A percentile compares a stretch with the other conserved stretches of the same genome.
Evolutionary conservation across 805 yeast species (phyloP).

Genomic region (Saccharomycopsis fermentans): DNA sequence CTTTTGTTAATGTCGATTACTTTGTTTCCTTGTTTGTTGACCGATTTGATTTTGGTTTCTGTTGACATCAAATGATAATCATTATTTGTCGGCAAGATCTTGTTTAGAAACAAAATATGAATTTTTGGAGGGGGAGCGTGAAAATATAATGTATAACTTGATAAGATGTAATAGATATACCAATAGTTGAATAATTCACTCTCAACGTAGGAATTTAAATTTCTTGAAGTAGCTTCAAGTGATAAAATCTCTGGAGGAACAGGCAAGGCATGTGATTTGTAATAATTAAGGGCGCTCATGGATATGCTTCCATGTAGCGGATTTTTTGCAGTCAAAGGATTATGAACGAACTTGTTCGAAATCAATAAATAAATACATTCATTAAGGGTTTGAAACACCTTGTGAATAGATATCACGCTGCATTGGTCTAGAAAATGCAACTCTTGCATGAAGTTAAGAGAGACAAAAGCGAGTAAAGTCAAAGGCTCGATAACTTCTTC

Average conservation of each 20-base stretch:
- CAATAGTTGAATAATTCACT: slow-evolving; percentile 27
- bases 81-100: slow-evolving; percentile 23
- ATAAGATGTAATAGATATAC: slow-evolving; percentile 38
- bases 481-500: slow-evolving; percentile 36
- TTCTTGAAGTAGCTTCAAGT: slow-evolving; percentile 3
- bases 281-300: slow-evolving; percentile 40
- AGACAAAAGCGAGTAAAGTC: slow-evolving; percentile 34
- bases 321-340: slow-evolving; percentile 1
- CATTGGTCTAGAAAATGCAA: slow-evolving; percentile 10
- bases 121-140: slow-evolving; percentile 33
- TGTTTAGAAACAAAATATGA: slow-evolving; percentile 25
- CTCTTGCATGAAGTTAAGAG: slow-evolving; percentile 30
- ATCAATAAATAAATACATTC: slow-evolving; percentile 36
- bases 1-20: slow-evolving; percentile 19
- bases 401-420: slow-evolving; percentile 32
- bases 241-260: slow-evolving; percentile 29
- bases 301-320: slow-evolving; percentile 45
- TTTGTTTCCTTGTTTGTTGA: slow-evolving; percentile 18
- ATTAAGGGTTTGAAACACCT: slow-evolving; percentile 40
- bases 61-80: slow-evolving; percentile 17
- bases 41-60: slow-evolving; percentile 9
- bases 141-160: slow-evolving; percentile 32
- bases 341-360: slow-evolving; percentile 23
- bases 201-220: slow-evolving; percentile 17
- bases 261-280: slow-evolving; percentile 40